Evolutionary conservation across 192 early-diverging fungal genomes (phyloP).

Genomic region (Borealophlyctis nickersoniae): DNA sequence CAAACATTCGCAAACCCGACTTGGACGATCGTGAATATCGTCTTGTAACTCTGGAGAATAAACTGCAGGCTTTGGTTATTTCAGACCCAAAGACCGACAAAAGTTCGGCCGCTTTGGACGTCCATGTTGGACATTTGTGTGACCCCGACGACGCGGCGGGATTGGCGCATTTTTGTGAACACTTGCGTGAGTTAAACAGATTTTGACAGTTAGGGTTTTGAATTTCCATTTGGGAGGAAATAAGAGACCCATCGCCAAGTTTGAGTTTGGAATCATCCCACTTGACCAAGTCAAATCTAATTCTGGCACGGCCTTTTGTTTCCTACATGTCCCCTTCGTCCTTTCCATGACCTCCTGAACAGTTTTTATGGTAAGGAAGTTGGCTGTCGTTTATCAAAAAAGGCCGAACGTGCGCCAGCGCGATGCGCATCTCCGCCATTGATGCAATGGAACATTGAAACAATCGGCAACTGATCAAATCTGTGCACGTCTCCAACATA

Average conservation of each 20-base stretch:
- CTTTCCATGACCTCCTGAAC: not conserved
- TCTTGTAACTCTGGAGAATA: slow-evolving; percentile 48
- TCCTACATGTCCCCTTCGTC: not conserved
- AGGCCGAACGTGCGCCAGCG: too few species aligned
- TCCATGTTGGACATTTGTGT: slow-evolving; percentile 74
- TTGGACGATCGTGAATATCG: slow-evolving; percentile 37
- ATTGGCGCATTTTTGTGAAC: slow-evolving; percentile 82
- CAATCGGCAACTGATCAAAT: slow-evolving; percentile 32
- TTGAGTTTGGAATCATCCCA: not conserved
- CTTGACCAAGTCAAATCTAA: not conserved
- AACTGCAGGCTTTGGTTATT: slow-evolving; percentile 67
- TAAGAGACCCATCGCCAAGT: not conserved
- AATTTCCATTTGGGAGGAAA: not conserved
- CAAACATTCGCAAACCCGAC: slow-evolving; percentile 30
- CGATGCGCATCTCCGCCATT: too few species aligned
- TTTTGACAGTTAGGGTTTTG: not conserved
- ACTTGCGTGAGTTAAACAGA: slow-evolving; percentile 53
- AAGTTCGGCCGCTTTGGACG: slow-evolving; percentile 73
- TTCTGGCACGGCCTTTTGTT: not conserved
- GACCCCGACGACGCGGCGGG: slow-evolving; percentile 77
- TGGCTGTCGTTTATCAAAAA: too few species aligned
- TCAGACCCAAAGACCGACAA: slow-evolving; percentile 74
- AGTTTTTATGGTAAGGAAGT: slow-evolving; percentile 25
- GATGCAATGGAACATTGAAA: not conserved
- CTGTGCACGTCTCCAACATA: too few species aligned